Conservation (phyloP, 1,139 yeast genomes). For the Pichia sp. region DNA sequence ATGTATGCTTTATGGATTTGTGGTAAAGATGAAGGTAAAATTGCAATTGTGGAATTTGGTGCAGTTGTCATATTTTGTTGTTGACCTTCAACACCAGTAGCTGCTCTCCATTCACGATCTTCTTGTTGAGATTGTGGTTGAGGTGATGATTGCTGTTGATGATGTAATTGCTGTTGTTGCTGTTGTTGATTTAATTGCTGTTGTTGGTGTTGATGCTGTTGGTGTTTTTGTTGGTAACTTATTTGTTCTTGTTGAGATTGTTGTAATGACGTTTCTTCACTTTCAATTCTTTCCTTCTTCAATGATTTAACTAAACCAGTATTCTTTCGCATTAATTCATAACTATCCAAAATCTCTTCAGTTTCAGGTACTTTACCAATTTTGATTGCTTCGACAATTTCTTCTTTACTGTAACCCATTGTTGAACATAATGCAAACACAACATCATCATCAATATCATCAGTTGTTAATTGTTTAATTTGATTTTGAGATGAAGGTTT, state of each 20-base stretch:
- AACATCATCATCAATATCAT: constrained; percentile 67
- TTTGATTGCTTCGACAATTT: constrained; percentile 68
- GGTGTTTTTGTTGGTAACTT: constrained; percentile 14
- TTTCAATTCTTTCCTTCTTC: constrained; percentile 36
- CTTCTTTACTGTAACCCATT: constrained; percentile 91
- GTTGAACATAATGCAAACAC: constrained; percentile 74
- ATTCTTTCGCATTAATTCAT: constrained; percentile 81
- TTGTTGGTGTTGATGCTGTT: constrained; percentile 11
- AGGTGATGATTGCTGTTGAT: constrained; percentile 11
- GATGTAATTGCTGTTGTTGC: constrained; percentile 11
- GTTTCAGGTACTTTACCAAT: constrained; percentile 35
- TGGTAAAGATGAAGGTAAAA: constrained; percentile 88
- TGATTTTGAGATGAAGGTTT: constrained; percentile 59
- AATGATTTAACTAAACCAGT: constrained; percentile 60
- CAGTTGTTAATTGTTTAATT: constrained; percentile 28
- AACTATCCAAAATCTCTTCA: constrained; percentile 88
- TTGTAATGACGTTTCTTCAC: constrained; percentile 5
- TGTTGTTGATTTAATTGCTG: constrained; percentile 1
- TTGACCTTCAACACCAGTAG: constrained; percentile 25
- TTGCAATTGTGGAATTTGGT: constrained; percentile 72
- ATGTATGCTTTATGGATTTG: constrained; percentile 91
- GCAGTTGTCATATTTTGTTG: constrained; percentile 31
- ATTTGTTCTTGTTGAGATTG: constrained; percentile 2
- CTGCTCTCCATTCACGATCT: constrained; percentile 25
- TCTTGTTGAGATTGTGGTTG: constrained; percentile 8